These are phyloP conservation scores for Phytophthora lateralis DNA, from an alignment of 352 stramenopile species.

Conservation along the genomic window DNA sequence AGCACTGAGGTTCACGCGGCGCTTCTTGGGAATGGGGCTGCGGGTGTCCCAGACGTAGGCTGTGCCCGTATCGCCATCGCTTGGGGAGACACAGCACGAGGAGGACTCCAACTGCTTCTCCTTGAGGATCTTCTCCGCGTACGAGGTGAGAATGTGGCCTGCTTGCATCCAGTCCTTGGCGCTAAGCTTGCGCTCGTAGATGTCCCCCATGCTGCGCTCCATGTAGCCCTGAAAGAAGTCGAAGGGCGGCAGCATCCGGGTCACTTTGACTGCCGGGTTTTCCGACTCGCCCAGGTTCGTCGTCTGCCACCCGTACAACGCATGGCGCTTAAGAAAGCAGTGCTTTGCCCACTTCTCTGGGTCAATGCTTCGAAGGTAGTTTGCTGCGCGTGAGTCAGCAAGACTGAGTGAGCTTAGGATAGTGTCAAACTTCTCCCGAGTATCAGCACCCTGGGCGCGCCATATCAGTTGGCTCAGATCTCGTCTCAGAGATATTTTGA, in stretches of 20 bases:
- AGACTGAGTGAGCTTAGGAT: constrained; percentile 26
- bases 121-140: constrained; percentile 39
- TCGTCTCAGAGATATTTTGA: constrained; percentile 35
- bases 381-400: constrained; percentile 20
- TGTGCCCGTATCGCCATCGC: constrained; percentile 41
- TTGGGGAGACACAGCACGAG: constrained; percentile 46
- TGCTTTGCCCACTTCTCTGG: constrained; percentile 46
- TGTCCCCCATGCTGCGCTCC: constrained; percentile 45
- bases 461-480: constrained; percentile 30
- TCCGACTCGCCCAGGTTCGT: constrained; percentile 33
- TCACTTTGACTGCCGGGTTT: constrained; percentile 22
- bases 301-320: constrained; percentile 48
- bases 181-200: constrained; percentile 51
- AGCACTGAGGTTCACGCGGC: constrained; percentile 41
- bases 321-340: constrained; percentile 39
- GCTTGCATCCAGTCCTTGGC: constrained; percentile 34
- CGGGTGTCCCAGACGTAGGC: constrained; percentile 47
- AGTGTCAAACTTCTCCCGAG: constrained; percentile 34
- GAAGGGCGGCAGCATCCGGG: constrained; percentile 38
- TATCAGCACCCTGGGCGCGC: constrained; percentile 41
- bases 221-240: constrained; percentile 57
- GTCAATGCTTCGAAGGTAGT: constrained; percentile 31
- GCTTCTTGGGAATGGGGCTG: constrained; percentile 38
- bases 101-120: constrained; percentile 37
- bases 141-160: constrained; percentile 37